Evolutionary conservation across 1,284 basidiomycete genomes (phyloP), one percentile per base, ranked within the genome.

Genomic region (Erythrobasidium hasegawianum): DNA sequence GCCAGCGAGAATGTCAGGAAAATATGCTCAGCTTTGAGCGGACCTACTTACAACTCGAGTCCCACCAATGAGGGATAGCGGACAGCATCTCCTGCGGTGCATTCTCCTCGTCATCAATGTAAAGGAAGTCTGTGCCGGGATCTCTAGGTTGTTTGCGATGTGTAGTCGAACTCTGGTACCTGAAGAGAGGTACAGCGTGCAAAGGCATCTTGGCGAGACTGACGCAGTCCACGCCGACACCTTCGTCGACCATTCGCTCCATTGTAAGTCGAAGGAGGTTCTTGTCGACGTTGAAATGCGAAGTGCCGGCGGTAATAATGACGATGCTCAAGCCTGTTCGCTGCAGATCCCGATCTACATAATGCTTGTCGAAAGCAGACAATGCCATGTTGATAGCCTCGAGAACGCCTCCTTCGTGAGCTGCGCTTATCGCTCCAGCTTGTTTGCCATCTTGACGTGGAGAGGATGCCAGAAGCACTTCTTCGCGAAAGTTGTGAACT

Each of bases 181-280:
- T 87, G 77, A 95, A 92, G 8, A 96, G 85, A 0, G 91, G 91
- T 41, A 87, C 68, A 7, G 53, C 92, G 70, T 97, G 94, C 27
- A 98, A 80, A 1, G 96, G 96, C 69, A 89, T 89, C 77, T 97
- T 97, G 40, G 90, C 87, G 41, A 98, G 82, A 50, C 88, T 89
- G 56, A 99, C 86, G 22, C 97, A 83, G 74, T 97, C 91, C 5
- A 97, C 79, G 0, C 87, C 86, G 70, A 95, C 87, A 0, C 96
- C 96, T 76, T 95, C 93, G 74, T 96, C 93, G 43, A 96, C 84
- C 83, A 97, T 86, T n/a, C 96, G 84, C 58, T 91, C 92, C 0
- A 94, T 97, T 0, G 95, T 97, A 70, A 97, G 79, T 4, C 94
- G 86, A 8, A 99, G 81, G 1, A 97, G 83, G 69, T 86, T 85